phyloP scores from a whole-genome alignment of 2,329 filamentous ascomycete species.

The Colletotrichum sidae region DNA sequence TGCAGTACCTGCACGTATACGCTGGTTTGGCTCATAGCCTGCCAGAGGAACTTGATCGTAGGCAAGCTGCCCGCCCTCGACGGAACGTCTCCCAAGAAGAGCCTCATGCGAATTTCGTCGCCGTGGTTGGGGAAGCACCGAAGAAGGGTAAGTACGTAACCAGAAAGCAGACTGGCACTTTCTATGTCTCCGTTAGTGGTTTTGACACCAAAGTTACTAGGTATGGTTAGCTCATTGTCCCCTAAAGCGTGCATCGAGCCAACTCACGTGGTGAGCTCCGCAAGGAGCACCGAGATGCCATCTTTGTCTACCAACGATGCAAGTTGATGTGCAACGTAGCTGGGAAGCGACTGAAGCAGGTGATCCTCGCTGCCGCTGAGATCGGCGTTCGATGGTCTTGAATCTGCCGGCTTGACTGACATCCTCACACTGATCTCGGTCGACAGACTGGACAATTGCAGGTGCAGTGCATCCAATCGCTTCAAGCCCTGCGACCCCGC shows the following conservation, averaged over 20 bases:
- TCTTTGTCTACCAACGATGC: constrained; percentile 79
- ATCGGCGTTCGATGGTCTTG: constrained; percentile 31
- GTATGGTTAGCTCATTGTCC: constrained; percentile 6
- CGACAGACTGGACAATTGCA: constrained; percentile 64
- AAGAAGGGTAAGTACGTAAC: constrained; percentile 86
- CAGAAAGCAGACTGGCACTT: constrained; percentile 74
- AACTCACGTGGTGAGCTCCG: constrained; percentile 34
- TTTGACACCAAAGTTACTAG: constrained; percentile 32
- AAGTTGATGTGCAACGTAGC: constrained; percentile 75
- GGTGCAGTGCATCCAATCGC: constrained; percentile 64
- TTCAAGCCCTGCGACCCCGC: constrained; percentile 49
- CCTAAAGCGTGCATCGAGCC: no score
- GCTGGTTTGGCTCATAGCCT: constrained; percentile 61
- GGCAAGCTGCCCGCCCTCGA: constrained; percentile 60
- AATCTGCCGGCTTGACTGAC: constrained; percentile 38
- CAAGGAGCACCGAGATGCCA: constrained; percentile 74
- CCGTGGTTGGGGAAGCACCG: constrained; percentile 84
- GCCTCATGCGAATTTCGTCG: constrained; percentile 94
- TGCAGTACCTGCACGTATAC: constrained; percentile 36
- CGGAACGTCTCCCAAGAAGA: constrained; percentile 81
- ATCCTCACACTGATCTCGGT: constrained; percentile 62
- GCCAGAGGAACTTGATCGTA: constrained; percentile 88
- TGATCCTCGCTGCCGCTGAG: constrained; percentile 40
- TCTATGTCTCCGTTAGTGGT: constrained; percentile 47
- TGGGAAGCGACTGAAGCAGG: constrained; percentile 52